These are phyloP conservation scores for Saprolegnia parasitica DNA, from an alignment of 352 stramenopile species.

Conservation along the genomic window DNA sequence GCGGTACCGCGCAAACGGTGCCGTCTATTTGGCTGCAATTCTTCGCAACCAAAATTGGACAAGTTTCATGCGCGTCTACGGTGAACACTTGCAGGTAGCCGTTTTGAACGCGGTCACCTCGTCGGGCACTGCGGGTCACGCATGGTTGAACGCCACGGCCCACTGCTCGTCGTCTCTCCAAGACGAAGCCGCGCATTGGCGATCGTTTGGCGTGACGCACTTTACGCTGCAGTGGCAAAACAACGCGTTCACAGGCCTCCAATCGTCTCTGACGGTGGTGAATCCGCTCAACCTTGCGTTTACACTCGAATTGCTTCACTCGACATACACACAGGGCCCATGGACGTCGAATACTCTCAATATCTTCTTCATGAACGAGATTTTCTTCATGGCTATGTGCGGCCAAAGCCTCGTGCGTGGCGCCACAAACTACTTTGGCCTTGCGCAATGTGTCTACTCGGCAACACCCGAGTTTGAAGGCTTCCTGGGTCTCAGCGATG, in stretches of 20 bases:
- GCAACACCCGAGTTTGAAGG: no score
- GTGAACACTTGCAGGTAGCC: not conserved
- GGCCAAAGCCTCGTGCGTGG: no score
- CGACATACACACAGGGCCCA: not conserved
- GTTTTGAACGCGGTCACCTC: not conserved
- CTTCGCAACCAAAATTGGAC: conserved; percentile 9
- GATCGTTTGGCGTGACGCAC: not conserved
- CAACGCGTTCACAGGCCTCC: not conserved
- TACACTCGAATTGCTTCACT: not conserved
- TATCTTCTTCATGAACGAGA: no score
- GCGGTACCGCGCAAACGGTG: conserved; percentile 9
- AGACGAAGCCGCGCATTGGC: not conserved
- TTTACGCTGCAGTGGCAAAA: not conserved
- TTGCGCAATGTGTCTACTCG: no score
- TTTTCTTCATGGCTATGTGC: no score
- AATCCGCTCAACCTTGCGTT: not conserved
- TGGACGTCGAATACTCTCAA: no score
- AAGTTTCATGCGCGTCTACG: not conserved
- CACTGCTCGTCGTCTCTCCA: not conserved
- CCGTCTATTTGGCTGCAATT: not conserved
- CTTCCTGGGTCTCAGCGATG: no score
- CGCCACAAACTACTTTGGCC: no score
- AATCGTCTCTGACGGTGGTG: not conserved
- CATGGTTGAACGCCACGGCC: not conserved
- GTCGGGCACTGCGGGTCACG: not conserved